phyloP scores from a whole-genome alignment of 768 basidiomycete species.

The Pleurotus djamor region DNA sequence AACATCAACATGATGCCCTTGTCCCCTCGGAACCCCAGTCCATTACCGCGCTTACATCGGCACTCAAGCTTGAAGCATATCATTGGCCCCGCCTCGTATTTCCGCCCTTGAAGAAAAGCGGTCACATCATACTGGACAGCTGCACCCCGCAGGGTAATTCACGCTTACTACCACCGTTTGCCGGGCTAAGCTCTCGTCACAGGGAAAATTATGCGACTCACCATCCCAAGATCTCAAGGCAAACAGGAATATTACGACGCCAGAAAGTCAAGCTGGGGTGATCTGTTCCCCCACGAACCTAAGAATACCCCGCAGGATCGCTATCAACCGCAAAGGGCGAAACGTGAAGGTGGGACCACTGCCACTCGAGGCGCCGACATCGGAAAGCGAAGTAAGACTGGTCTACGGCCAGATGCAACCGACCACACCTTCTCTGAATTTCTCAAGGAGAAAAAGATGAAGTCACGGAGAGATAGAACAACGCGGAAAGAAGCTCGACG shows the following conservation, averaged over 20 bases:
- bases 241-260: slow-evolving; percentile 95
- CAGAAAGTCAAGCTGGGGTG: slow-evolving; percentile 91
- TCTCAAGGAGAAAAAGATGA: slow-evolving; percentile 35
- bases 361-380: slow-evolving; percentile 45
- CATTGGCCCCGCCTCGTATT: slow-evolving; percentile 90
- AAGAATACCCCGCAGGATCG: slow-evolving; percentile 77
- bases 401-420: slow-evolving; percentile 26
- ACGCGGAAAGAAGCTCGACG: slow-evolving; percentile 5
- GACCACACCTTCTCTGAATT: not conserved
- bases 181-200: slow-evolving; percentile 7
- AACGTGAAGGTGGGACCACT: slow-evolving; percentile 22
- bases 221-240: slow-evolving; percentile 92
- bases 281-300: slow-evolving; percentile 88
- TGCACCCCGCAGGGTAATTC: slow-evolving; percentile 78
- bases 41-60: slow-evolving; percentile 40
- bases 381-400: slow-evolving; percentile 45
- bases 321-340: slow-evolving; percentile 34
- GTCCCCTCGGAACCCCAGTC: slow-evolving; percentile 11
- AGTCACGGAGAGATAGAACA: slow-evolving; percentile 24
- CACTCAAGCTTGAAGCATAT: slow-evolving; percentile 73
- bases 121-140: slow-evolving; percentile 89
- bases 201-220: slow-evolving; percentile 93
- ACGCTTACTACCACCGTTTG: not conserved
- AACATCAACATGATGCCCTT: not conserved
- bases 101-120: slow-evolving; percentile 88